Base-by-base conservation (phyloP, 176 grass and related monocot genomes). In the Secale cereale region DNA sequence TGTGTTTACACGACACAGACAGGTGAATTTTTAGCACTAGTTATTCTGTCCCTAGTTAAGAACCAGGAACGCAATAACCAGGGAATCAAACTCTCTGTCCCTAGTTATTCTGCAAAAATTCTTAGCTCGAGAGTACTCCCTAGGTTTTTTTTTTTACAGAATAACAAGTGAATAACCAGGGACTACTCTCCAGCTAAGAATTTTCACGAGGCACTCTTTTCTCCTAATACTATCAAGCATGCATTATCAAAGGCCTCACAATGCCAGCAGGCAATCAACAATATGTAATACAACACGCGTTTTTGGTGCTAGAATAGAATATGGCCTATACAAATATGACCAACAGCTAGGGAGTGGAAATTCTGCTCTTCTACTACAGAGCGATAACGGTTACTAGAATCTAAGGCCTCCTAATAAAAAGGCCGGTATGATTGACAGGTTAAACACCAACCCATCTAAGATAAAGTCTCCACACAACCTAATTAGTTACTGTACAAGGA, bases 401-500 rank as follows among this genome's bases (percentile, higher is more conserved):
- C 56, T 54, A 77, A 62, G 15, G 62, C 50, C 63, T 76, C 20
- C 54, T 57, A 57, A 83, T 16, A 28, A 28, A 19, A 79, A 80
- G 59, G 46, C 80, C 39, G 39, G 50, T 30, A 59, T 19, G 19
- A 36, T 50, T 2, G 19, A 26, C 8, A 63, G 15, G 63, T 69
- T 69, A 52, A 87, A 80, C 80, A 83, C 25, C 39, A 8, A 63
- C 20, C 70, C 80, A 22, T 56, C 11, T 27, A 73, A 43, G 16
- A 9, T 48, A 19, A 28, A 80, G 84, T 74, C 23, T 76, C 57
- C 77, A 85, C 31, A 70, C 17, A 77, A 70, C 65, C 62, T 22
- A 52, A 6, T 57, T 87, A 85, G 16, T 57, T 74, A 65, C 63
- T 88, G 82, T 76, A 91, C 89, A 88, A 65, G 81, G 40, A 84